Base-by-base conservation (phyloP, 805 yeast genomes). In the Candida caryicola region DNA sequence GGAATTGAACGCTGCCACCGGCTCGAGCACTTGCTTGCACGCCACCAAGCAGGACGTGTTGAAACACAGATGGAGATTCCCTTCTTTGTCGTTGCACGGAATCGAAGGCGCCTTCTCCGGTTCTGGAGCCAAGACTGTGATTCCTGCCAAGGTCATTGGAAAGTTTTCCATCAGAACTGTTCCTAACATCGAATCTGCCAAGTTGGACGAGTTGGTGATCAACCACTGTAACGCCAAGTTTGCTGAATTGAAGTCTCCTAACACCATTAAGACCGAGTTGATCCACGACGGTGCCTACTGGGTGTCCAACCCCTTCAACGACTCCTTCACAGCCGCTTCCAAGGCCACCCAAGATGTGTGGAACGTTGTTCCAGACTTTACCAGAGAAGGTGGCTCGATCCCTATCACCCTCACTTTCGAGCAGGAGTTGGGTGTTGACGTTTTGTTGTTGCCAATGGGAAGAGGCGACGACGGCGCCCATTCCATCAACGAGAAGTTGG, bases 381-480 rank as follows among this genome's bases (percentile, higher is more conserved):
- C 98, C 29, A 82, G 99, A 72, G 99, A 93, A 71, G 99, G 99
- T 56, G 99, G 99, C 27, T 90, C 97, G 3, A 93, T 93, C 58
- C 99, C 99, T 48, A 90, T 93, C 62, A 91, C 99, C 16, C 67
- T 93, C 50, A 84, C 96, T 25, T 93, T 93, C 67, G 96, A 93
- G 71, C 75, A 89, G 55, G 81, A 80, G 59, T 76, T 93, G 56
- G 81, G 85, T 53, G 85, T 95, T 17, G 82, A 82, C 46, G 98
- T 90, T 23, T 73, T 93, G 47, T 73, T 93, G 56, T 77, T 93
- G 53, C 99, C 99, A 47, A 85, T 93, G 85, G 99, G 99, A 49
- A 84, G 95, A 69, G 99, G 99, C 51, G 97, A 93, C 62, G 99
- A 93, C 59, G 99, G 99, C 54, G 99, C 99, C 33, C 99, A 93